These are phyloP conservation scores for Penicillium salamii DNA, from an alignment of 495 filamentous ascomycete genomes.

Conservation along the genomic window DNA sequence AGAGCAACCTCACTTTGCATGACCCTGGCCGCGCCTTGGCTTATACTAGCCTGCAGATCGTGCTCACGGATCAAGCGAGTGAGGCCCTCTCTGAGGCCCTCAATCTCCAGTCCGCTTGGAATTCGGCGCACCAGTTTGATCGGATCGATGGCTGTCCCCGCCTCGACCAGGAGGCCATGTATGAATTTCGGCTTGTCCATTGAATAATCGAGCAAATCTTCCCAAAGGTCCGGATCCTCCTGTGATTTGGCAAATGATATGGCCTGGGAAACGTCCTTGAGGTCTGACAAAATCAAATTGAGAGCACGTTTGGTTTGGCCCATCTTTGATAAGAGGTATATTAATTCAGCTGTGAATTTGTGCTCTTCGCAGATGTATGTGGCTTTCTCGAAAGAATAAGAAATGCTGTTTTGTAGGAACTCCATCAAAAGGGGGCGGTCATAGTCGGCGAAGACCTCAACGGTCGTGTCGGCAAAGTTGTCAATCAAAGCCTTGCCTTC, in stretches of 20 bases:
- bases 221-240: slow-evolving; percentile 86
- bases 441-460: slow-evolving; percentile 81
- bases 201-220: slow-evolving; percentile 87
- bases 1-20: slow-evolving; percentile 80
- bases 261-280: slow-evolving; percentile 84
- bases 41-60: slow-evolving; percentile 88
- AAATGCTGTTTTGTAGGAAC: slow-evolving; percentile 78
- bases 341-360: slow-evolving; percentile 82
- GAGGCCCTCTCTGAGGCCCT: slow-evolving; percentile 81
- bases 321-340: slow-evolving; percentile 91
- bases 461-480: slow-evolving; percentile 77
- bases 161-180: slow-evolving; percentile 85
- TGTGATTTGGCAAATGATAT: slow-evolving; percentile 93
- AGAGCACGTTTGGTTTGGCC: slow-evolving; percentile 88
- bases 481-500: slow-evolving; percentile 78
- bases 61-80: slow-evolving; percentile 86
- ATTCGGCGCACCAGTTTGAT: slow-evolving; percentile 87
- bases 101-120: slow-evolving; percentile 85
- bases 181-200: slow-evolving; percentile 98
- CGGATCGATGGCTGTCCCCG: slow-evolving; percentile 87
- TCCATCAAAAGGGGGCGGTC: slow-evolving; percentile 77
- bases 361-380: slow-evolving; percentile 72
- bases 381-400: slow-evolving; percentile 77
- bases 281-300: slow-evolving; percentile 82
- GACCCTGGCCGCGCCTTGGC: slow-evolving; percentile 82